These are phyloP conservation scores for Oryza glaberrima DNA, from an alignment of 176 grass and related monocot genomes.

Conservation along the genomic window DNA sequence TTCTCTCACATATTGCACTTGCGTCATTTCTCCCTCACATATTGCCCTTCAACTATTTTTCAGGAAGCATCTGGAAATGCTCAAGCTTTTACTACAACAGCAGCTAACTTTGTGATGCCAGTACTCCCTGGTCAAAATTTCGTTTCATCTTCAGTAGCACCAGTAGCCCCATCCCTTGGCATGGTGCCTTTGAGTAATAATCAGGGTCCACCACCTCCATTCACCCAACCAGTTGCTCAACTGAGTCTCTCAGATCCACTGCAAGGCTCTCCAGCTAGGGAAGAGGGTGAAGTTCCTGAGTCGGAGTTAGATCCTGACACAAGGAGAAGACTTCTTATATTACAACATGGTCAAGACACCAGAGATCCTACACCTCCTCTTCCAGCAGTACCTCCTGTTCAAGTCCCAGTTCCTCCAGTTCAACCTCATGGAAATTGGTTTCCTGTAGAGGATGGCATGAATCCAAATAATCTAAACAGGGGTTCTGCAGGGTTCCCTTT, in stretches of 20 bases:
- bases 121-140: slow-evolving; percentile 58
- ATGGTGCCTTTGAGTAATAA: slow-evolving; percentile 55
- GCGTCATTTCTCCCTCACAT: slow-evolving; percentile 29
- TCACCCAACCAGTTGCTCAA: slow-evolving; percentile 62
- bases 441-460: slow-evolving; percentile 58
- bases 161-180: slow-evolving; percentile 45
- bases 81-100: slow-evolving; percentile 52
- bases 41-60: slow-evolving; percentile 26
- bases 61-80: slow-evolving; percentile 79
- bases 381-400: slow-evolving; percentile 50
- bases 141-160: slow-evolving; percentile 49
- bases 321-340: slow-evolving; percentile 96
- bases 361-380: slow-evolving; percentile 78
- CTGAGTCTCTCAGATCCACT: slow-evolving; percentile 61
- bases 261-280: slow-evolving; percentile 87
- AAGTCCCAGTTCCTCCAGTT: slow-evolving; percentile 67
- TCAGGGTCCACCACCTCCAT: slow-evolving; percentile 43
- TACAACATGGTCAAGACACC: slow-evolving; percentile 96
- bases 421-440: slow-evolving; percentile 78
- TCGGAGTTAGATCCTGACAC: slow-evolving; percentile 97
- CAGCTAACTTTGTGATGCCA: slow-evolving; percentile 57
- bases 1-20: slow-evolving; percentile 24
- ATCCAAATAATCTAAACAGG: slow-evolving; percentile 57
- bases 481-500: slow-evolving; percentile 55
- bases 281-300: slow-evolving; percentile 98